Conservation (phyloP, 2,329 filamentous ascomycete genomes). For the Plectosphaerella cucumerina region DNA sequence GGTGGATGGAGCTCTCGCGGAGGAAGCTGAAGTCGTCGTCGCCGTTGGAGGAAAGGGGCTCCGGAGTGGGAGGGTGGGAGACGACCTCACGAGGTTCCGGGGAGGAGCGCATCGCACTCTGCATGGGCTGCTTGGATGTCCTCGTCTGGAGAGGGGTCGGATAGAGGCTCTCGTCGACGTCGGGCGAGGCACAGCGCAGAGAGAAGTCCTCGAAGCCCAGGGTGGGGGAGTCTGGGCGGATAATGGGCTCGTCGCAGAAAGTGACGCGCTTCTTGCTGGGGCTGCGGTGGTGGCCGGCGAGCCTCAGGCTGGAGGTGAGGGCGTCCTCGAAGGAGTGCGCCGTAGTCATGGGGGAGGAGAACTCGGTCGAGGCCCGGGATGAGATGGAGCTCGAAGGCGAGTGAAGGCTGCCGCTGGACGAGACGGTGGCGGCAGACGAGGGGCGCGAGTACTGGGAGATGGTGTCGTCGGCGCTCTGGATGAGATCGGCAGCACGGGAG, state of each 20-base stretch:
- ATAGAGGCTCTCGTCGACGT: slow-evolving; percentile 6
- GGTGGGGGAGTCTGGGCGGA: slow-evolving; percentile 57
- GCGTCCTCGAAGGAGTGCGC: slow-evolving; percentile 31
- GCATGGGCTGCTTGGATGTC: background rate
- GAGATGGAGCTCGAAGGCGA: slow-evolving; percentile 43
- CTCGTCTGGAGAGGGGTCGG: background rate
- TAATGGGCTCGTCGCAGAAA: slow-evolving; percentile 39
- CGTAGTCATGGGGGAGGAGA: slow-evolving; percentile 44
- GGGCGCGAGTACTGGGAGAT: slow-evolving; percentile 34
- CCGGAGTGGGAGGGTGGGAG: slow-evolving; percentile 4
- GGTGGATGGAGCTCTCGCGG: slow-evolving; percentile 39
- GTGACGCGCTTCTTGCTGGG: slow-evolving; percentile 34
- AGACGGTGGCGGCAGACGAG: slow-evolving; percentile 23
- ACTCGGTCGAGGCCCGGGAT: slow-evolving; percentile 29
- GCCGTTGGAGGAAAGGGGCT: slow-evolving; percentile 7
- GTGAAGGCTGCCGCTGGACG: slow-evolving; percentile 31
- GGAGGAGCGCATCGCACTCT: slow-evolving; percentile 7
- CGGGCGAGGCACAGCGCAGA: slow-evolving; percentile 16
- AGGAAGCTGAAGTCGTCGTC: slow-evolving; percentile 28
- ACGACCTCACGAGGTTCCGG: slow-evolving; percentile 9
- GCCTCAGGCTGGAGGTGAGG: slow-evolving; percentile 4
- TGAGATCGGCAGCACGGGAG: slow-evolving; percentile 40
- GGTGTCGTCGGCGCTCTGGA: slow-evolving; percentile 41
- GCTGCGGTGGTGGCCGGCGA: slow-evolving; percentile 2
- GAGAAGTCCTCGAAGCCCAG: slow-evolving; percentile 47